A percentile compares a stretch with the other conserved stretches of the same genome.
Evolutionary conservation across 176 grass and related monocot genomes (phyloP).

Genomic region (Eleusine indica): DNA sequence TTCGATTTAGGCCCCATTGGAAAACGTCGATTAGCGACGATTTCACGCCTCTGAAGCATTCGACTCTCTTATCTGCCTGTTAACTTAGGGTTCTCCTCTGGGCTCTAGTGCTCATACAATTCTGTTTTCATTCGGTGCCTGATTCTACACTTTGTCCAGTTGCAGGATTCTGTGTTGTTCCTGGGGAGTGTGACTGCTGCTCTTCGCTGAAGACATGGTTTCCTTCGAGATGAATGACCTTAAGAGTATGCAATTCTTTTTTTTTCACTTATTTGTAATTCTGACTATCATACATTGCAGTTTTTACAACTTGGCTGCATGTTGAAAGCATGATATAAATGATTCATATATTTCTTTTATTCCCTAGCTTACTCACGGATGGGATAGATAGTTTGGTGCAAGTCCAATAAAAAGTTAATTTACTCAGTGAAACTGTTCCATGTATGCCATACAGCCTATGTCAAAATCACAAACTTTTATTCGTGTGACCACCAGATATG

Average conservation of each 20-base stretch:
- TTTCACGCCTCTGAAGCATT: background rate
- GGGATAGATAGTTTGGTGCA: too few species aligned
- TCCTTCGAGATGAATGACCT: conserved; percentile 97
- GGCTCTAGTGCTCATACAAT: background rate
- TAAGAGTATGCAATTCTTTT: conserved; percentile 65
- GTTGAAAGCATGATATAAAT: background rate
- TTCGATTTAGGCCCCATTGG: too few species aligned
- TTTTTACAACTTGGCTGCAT: background rate
- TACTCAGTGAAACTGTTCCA: background rate
- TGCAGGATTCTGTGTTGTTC: too few species aligned
- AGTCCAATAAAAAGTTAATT: background rate
- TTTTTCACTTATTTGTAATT: background rate
- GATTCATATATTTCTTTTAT: background rate
- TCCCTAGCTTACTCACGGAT: too few species aligned
- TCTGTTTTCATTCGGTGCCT: background rate
- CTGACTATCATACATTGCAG: background rate
- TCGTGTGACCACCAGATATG: too few species aligned
- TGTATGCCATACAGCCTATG: too few species aligned
- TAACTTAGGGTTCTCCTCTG: background rate
- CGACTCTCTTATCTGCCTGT: background rate
- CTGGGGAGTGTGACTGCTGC: background rate
- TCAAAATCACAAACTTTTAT: too few species aligned
- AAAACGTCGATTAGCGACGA: too few species aligned
- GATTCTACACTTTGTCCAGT: too few species aligned
- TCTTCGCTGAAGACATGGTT: conserved; percentile 59